These are phyloP conservation scores for Metschnikowia corniflorae DNA, from an alignment of 805 yeast genomes.

Conservation along the genomic window DNA sequence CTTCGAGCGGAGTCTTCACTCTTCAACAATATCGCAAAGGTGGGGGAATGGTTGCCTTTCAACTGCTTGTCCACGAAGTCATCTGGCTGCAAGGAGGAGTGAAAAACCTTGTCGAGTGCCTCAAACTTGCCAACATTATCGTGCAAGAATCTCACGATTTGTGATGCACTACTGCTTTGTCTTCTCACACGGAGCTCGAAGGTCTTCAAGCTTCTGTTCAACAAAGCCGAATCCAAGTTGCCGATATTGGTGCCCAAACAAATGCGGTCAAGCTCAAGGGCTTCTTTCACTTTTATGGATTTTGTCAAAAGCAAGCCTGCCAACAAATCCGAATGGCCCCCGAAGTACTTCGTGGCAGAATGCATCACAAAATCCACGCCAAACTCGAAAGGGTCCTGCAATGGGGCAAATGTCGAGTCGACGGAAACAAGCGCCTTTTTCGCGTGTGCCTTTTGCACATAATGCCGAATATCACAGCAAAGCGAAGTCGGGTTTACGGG, in stretches of 20 bases:
- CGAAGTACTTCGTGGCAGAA: conserved; percentile 90
- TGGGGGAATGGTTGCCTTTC: conserved; percentile 64
- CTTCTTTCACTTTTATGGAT: conserved; percentile 41
- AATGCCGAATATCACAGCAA: conserved; percentile 56
- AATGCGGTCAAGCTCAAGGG: conserved; percentile 59
- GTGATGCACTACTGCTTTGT: conserved; percentile 62
- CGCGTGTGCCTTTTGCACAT: conserved; percentile 68
- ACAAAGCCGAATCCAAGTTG: conserved; percentile 69
- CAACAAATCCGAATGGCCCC: conserved; percentile 90
- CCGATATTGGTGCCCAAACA: conserved; percentile 77
- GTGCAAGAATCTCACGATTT: conserved; percentile 55
- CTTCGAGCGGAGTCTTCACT: conserved; percentile 52
- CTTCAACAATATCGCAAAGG: conserved; percentile 60
- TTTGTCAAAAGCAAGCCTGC: conserved; percentile 80
- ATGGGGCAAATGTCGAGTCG: conserved; percentile 90
- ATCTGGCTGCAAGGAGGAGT: conserved; percentile 76
- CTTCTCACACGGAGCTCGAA: conserved; percentile 64
- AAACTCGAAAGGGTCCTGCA: conserved; percentile 72
- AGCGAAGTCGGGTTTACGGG: conserved; percentile 85
- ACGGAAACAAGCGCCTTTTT: conserved; percentile 70
- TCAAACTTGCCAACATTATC: conserved; percentile 49
- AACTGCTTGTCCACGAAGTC: conserved; percentile 63
- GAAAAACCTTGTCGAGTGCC: conserved; percentile 51
- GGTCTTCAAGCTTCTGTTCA: conserved; percentile 78
- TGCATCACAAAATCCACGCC: conserved; percentile 91